Percentiles rank a stretch among this genome's conserved stretches.
Conservation (phyloP, 192 early-diverging fungal species). For the Thamnidium elegans region DNA sequence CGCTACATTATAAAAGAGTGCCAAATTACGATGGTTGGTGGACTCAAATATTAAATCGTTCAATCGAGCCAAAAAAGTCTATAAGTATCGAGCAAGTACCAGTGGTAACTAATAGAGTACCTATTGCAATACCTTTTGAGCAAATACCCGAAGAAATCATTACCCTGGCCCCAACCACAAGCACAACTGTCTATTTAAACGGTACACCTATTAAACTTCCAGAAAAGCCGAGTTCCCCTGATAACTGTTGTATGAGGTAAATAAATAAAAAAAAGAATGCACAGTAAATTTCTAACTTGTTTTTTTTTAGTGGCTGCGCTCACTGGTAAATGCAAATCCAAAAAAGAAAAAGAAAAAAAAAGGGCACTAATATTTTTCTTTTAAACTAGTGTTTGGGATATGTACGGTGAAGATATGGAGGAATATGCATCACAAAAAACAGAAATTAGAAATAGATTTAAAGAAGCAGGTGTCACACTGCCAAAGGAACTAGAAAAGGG, state of each 20-base stretch:
- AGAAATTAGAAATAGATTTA: conserved; percentile 4
- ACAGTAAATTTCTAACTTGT: background rate
- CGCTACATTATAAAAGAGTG: conserved; percentile 5
- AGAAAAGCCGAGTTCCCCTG: conserved; percentile 10
- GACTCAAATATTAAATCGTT: conserved; percentile 14
- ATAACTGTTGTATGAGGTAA: conserved; percentile 20
- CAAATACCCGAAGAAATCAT: background rate
- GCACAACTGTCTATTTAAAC: background rate
- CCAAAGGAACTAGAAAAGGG: conserved; percentile 6
- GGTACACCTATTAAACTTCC: conserved; percentile 10
- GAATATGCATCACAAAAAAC: conserved; percentile 21
- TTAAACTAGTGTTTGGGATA: conserved; percentile 27
- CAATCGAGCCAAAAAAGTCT: no score
- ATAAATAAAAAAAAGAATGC: background rate
- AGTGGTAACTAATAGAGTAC: background rate
- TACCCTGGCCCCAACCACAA: background rate
- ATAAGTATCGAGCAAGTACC: background rate
- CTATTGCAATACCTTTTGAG: background rate
- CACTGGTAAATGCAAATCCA: conserved; percentile 23
- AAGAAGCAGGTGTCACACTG: conserved; percentile 4
- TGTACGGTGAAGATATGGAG: conserved; percentile 29
- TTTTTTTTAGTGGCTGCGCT: conserved; percentile 20
- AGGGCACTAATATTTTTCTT: background rate
- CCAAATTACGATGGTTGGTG: conserved; percentile 28
- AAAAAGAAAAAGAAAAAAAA: background rate